Conservation (phyloP, 345 rosid genomes). For the Eucalyptus pumila region DNA sequence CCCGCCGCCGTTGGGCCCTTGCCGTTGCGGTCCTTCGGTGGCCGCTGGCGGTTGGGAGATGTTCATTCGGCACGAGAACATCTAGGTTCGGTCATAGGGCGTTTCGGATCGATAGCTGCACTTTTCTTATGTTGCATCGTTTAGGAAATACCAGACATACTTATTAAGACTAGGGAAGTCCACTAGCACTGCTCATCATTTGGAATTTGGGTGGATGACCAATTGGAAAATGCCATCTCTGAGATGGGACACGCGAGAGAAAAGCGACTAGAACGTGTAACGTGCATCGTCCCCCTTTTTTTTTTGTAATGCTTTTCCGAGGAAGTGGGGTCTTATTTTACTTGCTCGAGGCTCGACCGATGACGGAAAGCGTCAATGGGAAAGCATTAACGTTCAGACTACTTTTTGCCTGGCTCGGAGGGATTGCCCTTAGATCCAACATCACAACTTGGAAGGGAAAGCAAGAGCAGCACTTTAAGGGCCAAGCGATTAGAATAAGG, state of each 20-base stretch:
- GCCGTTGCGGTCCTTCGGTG: not conserved
- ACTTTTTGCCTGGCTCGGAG: not conserved
- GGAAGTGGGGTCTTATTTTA: not conserved
- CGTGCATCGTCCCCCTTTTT: accelerated
- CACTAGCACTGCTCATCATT: not conserved
- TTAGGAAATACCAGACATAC: too few relatives aligned
- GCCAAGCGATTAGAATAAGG: not conserved
- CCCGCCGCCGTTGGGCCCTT: not conserved
- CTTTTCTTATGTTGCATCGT: not conserved
- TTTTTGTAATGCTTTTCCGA: accelerated
- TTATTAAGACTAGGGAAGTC: too few relatives aligned
- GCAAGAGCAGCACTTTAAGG: not conserved
- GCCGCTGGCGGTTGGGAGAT: not conserved
- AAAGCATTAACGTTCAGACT: not conserved
- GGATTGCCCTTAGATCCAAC: not conserved
- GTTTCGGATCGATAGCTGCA: not conserved
- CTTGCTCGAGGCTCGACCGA: not conserved
- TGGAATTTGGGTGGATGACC: not conserved
- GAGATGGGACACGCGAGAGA: not conserved
- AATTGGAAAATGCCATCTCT: not conserved
- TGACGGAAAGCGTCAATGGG: not conserved
- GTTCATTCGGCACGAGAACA: not conserved
- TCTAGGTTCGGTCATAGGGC: not conserved
- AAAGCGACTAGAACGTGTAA: not conserved
- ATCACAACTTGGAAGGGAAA: not conserved